Evolutionary conservation across 1,284 basidiomycete genomes (phyloP).

Genomic region (Tylopilus orsonianus): DNA sequence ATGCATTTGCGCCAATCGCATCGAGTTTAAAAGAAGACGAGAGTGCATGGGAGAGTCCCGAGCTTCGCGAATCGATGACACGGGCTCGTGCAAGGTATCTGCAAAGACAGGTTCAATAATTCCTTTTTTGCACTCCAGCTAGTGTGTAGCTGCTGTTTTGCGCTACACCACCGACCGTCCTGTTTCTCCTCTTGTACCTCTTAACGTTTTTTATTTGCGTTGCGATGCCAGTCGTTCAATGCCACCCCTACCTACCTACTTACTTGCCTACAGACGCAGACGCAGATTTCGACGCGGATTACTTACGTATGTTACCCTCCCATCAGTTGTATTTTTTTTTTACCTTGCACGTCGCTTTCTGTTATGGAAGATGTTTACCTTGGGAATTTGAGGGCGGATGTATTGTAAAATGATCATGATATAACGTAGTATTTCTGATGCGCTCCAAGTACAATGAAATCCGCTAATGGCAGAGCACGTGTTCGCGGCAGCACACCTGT

Average conservation of each 20-base stretch:
- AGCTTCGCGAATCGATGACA: constrained; percentile 65
- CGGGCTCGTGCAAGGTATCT: constrained; percentile 48
- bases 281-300: background rate
- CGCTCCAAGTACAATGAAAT: no score
- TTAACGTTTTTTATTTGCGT: background rate
- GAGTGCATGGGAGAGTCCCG: constrained; percentile 52
- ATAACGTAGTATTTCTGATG: no score
- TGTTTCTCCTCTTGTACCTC: background rate
- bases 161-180: constrained; percentile 1
- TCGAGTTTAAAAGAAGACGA: constrained; percentile 39
- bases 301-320: background rate
- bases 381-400: constrained; percentile 4
- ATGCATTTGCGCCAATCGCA: constrained; percentile 19
- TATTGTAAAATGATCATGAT: constrained; percentile 4
- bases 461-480: no score
- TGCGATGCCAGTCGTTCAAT: constrained; percentile 7
- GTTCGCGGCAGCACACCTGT: no score
- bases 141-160: constrained; percentile 1
- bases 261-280: background rate
- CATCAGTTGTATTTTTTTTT: background rate
- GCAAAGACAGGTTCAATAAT: constrained; percentile 21
- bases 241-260: background rate
- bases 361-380: background rate
- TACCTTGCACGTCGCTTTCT: background rate
- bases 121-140: background rate